Base-by-base conservation (phyloP, 1,284 basidiomycete genomes). In the Austropuccinia psidii region DNA sequence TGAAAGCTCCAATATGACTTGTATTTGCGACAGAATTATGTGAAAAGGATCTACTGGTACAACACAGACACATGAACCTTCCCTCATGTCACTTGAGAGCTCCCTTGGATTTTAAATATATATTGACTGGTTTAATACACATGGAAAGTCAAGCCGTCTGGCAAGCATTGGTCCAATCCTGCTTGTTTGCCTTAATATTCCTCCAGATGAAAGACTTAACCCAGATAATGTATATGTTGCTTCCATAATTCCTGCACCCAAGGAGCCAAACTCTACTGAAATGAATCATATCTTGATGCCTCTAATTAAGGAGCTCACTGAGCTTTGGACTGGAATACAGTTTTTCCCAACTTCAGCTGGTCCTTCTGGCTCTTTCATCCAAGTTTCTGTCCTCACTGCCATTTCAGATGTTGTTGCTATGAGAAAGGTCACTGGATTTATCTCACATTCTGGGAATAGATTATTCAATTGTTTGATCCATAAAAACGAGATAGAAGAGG, bases 141-240 rank as follows among this genome's bases (percentile, higher is more conserved):
- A 54, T 43, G 65, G 65, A 45, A 68, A 68, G 19, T 15, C 29
- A 39, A 41, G 52, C 17, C 33, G 52, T 8, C 49, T 39, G 29
- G 50, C 37, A 11, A 55, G 52, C 24, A 31, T 58, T 21, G 67
- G 67, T 21, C 41, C 43, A 9, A 45, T 57, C 15, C 41, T 69
- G n/a, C 27, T 69, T 0, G 55, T 69, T 17, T 69, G 67, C 11
- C 33, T 69, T 21, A 69, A 69, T 37, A 39, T 69, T 1, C 82
- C 82, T 2, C 77, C 77, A 0, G 45, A 76, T 3, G 43, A 81
- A 19, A 79, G 82, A 0, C 80, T 80, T 68, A 76, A 77, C 27
- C 35, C 74, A 1, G 80, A 83, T 60, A 82, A 83, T 65, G 76
- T 83, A 17, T 83, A 77, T 70, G 77, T 83, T 15, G 80, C 79